phyloP scores from a whole-genome alignment of 2,329 filamentous ascomycete species.

The Epichloe sp. region DNA sequence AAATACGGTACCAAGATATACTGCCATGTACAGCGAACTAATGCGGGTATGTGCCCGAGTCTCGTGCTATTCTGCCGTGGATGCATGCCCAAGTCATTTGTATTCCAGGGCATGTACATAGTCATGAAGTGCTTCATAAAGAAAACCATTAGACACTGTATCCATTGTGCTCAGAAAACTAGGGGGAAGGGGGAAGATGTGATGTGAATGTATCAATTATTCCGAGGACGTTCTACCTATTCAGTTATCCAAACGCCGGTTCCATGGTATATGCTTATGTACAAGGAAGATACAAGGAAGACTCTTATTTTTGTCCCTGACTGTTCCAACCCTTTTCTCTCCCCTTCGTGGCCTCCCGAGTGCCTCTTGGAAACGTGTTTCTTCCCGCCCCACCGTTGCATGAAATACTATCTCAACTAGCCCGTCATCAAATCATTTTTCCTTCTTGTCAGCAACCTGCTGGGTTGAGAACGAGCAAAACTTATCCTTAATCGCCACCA shows the following conservation, averaged over 20 bases:
- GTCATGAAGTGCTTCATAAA: background rate
- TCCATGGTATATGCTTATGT: conserved; percentile 15
- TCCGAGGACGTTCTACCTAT: conserved; percentile 1
- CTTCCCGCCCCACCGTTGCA: no score
- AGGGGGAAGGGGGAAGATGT: no score
- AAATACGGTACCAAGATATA: no score
- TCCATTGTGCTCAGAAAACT: no score
- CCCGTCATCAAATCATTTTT: conserved; percentile 10
- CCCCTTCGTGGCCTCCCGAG: conserved; percentile 26
- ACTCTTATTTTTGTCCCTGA: conserved; percentile 18
- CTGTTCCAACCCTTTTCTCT: background rate
- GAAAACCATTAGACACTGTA: no score
- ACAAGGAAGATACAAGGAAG: conserved; percentile 10
- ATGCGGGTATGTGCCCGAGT: no score
- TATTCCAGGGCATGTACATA: background rate
- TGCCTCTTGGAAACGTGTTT: conserved; percentile 17
- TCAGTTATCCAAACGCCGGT: conserved; percentile 9
- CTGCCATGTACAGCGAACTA: no score
- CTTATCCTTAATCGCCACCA: conserved; percentile 87
- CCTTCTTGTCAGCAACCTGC: conserved; percentile 35
- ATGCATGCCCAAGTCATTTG: no score
- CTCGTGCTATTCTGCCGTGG: no score
- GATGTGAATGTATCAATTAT: background rate
- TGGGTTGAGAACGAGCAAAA: conserved; percentile 80
- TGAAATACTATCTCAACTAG: background rate